Percentiles rank a stretch among this genome's conserved stretches.
phyloP scores from a whole-genome alignment of 164 flowering plant genomes.

The Magnolia officinalis region DNA sequence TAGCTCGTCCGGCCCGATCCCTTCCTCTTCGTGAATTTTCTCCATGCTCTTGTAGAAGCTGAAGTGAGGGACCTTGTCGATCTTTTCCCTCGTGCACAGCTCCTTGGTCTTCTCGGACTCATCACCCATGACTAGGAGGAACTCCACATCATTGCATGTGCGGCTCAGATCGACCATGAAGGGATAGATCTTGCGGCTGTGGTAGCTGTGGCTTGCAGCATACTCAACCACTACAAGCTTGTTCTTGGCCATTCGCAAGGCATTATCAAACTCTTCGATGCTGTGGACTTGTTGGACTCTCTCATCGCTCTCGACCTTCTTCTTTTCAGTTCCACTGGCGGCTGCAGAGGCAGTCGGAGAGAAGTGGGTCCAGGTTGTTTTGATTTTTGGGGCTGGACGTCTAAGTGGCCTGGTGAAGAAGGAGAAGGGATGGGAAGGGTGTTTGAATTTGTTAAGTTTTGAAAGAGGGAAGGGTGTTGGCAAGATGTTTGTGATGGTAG shows the following conservation, averaged over 20 bases:
- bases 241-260: conserved; percentile 54
- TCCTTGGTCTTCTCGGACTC: conserved; percentile 58
- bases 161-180: conserved; percentile 87
- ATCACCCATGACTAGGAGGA: conserved; percentile 84
- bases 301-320: conserved; percentile 34
- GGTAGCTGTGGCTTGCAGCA: conserved; percentile 54
- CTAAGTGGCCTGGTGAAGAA: conserved; percentile 18
- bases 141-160: conserved; percentile 78
- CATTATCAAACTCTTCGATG: conserved; percentile 66
- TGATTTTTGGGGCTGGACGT: background rate
- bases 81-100: conserved; percentile 71
- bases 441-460: conserved; percentile 12
- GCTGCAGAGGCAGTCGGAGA: conserved; percentile 26
- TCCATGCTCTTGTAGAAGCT: conserved; percentile 83
- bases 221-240: conserved; percentile 84
- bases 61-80: conserved; percentile 78
- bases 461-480: conserved; percentile 24
- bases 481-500: conserved; percentile 40
- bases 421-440: conserved; percentile 5
- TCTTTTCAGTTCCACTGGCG: conserved; percentile 20
- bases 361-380: conserved; percentile 5
- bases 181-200: conserved; percentile 70
- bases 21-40: conserved; percentile 88
- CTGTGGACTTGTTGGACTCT: conserved; percentile 62
- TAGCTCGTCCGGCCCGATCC: conserved; percentile 72